Evolutionary conservation across 305 asterid species (phyloP), one percentile per base, ranked within the genome.

Genomic region (Fraxinus sp.): DNA sequence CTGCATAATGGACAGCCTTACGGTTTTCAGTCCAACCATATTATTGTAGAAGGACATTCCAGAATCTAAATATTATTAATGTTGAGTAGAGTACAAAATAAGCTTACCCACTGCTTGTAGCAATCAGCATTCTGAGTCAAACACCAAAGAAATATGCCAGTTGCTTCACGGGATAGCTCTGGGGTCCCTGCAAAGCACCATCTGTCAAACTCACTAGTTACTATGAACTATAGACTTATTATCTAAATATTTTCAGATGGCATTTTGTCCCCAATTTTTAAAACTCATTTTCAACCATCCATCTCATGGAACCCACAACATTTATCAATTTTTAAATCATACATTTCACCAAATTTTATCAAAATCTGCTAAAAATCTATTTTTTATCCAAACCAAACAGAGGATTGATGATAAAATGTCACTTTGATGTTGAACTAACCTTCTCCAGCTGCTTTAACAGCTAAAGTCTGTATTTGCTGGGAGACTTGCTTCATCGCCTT

Each of bases 401-500:
- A 4, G 0, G 62, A n/a, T 16, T 2, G 57, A 80, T 44, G 70
- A 83, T 33, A 41, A 30, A 14, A 76, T 74, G 66, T 5, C 14
- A 32, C 37, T 79, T 78, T 59, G 26, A 80, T 77, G 18, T 59
- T 55, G 74, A 79, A 1, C 32, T 76, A 85, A 93, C 98, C 99
- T 92, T 92, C 95, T 78, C 91, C 93, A 78, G 93, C 93, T 71
- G 94, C 86, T 87, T 90, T 93, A 75, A 90, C 73, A 28, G 88
- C 85, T 64, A 93, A 44, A 64, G 83, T 18, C 64, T 90, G 92
- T 81, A 94, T 92, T 90, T 93, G 95, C 79, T 83, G 91, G 3
- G 97, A 83, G 57, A 92, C 92, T 89, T 90, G 97, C 89, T 91
- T 95, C 95, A 94, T 93, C 77, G 97, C 97, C 90, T 94, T 94